Evolutionary conservation across 768 basidiomycete genomes (phyloP), one percentile per base, ranked within the genome.

Genomic region (Lentinula lateritia): DNA sequence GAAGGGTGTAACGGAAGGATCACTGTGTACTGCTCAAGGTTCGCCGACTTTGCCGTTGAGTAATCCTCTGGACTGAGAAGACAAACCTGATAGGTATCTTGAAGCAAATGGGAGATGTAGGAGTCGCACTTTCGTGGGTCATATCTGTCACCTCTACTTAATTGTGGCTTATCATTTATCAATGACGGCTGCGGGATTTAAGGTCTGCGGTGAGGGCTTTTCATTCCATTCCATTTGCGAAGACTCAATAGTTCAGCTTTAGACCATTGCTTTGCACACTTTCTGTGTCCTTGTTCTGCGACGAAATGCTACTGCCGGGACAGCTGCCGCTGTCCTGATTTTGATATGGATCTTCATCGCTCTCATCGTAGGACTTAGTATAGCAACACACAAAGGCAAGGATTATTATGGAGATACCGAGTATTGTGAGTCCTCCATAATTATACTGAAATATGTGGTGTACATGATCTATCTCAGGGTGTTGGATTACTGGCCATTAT

Each of bases 31-130:
- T 15, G 67, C 70, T 3, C 76, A 78, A 70, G 76, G 76, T 72
- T 8, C 16, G 62, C 41, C 57, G 28, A 20, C 43, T 20, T 41
- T 42, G 18, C 35, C 56, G 54, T 32, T 32, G 20, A 45, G 13
- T 50, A 34, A 38, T 15, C 34, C 28, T 23, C 58, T 39, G 23
- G 28, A 28, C 5, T 28, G 35, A 58, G 35, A 35, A 28, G 46
- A 38, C 16, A 20, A 35, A 42, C 32, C 12, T 50, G 28, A 6
- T 38, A 76, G 76, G 75, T 39, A 67, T 73, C 6, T 64, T 76
- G 62, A 74, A 76, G 59, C 72, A 78, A 54, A 65, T 74, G 35
- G 77, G 77, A 3, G 76, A 78, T 62, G 76, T 77, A 13, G 75
- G 75, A 6, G 75, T 76, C 13, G 76, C 77, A 34, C 62, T 78